Conservation (phyloP, 176 grass and related monocot species). For the Hyparrhenia diplandra region DNA sequence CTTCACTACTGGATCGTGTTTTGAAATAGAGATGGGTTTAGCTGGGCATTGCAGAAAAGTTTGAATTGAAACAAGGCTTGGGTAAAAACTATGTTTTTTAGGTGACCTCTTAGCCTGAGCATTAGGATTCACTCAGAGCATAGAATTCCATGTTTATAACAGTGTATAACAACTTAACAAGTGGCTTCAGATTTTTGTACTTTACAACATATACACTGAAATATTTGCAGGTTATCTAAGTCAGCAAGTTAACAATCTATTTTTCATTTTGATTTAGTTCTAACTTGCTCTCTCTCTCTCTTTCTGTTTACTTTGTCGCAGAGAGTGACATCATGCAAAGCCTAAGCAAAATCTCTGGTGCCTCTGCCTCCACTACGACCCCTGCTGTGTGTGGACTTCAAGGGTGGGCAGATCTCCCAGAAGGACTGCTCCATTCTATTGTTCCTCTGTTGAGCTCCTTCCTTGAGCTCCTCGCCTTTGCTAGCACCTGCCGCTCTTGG, state of each 20-base stretch:
- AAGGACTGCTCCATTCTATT: conserved; percentile 22
- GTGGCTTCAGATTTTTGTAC: no score
- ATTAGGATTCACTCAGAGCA: no score
- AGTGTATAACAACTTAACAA: no score
- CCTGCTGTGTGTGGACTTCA: neutral
- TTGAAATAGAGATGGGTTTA: no score
- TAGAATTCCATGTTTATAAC: neutral
- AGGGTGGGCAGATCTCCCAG: conserved; percentile 32
- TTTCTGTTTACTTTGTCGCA: neutral
- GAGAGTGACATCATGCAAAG: conserved; percentile 14
- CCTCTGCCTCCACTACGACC: neutral
- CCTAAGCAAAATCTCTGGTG: neutral
- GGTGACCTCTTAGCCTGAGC: no score
- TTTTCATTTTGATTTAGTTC: neutral
- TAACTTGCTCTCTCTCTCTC: neutral
- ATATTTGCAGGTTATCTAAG: no score
- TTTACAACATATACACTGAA: no score
- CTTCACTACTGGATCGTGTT: no score
- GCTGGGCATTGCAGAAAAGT: no score
- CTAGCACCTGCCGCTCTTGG: conserved; percentile 39
- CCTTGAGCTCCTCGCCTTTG: conserved; percentile 34
- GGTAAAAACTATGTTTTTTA: neutral
- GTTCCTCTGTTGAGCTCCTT: conserved; percentile 22
- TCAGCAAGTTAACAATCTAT: neutral
- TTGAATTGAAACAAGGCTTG: neutral